These are phyloP conservation scores for Agapanthus africanus DNA, from an alignment of 106 monocot species.

Conservation along the genomic window DNA sequence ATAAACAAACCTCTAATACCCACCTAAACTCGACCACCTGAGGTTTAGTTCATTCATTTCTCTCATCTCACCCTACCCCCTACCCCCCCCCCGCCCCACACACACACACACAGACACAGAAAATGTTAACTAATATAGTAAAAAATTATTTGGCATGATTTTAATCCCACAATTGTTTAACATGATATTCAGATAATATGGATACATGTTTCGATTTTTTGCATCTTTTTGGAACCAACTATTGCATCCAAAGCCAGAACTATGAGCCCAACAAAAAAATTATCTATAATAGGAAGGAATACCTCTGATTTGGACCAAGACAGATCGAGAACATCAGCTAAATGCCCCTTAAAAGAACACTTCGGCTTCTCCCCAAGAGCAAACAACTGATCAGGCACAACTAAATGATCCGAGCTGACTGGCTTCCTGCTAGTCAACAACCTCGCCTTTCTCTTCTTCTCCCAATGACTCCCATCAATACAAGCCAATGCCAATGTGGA, in stretches of 20 bases:
- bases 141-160: background rate
- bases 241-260: background rate
- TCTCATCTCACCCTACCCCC: too few relatives aligned
- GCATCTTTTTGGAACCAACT: background rate
- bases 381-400: slow-evolving; percentile 67
- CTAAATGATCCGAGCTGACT: slow-evolving; percentile 49
- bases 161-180: background rate
- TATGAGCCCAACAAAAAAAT: background rate
- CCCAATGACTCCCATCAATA: slow-evolving; percentile 39
- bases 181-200: background rate
- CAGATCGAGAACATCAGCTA: slow-evolving; percentile 72
- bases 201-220: background rate
- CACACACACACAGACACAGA: background rate
- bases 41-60: background rate
- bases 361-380: slow-evolving; percentile 56
- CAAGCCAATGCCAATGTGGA: slow-evolving; percentile 21
- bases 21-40: background rate
- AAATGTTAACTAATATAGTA: background rate
- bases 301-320: slow-evolving; percentile 97
- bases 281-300: background rate
- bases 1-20: background rate
- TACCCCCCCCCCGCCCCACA: too few relatives aligned
- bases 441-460: slow-evolving; percentile 63
- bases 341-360: slow-evolving; percentile 63
- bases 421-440: slow-evolving; percentile 44